These are phyloP conservation scores for Pseudogymnoascus sp. DNA, from an alignment of 2,329 filamentous ascomycete genomes.

Conservation along the genomic window DNA sequence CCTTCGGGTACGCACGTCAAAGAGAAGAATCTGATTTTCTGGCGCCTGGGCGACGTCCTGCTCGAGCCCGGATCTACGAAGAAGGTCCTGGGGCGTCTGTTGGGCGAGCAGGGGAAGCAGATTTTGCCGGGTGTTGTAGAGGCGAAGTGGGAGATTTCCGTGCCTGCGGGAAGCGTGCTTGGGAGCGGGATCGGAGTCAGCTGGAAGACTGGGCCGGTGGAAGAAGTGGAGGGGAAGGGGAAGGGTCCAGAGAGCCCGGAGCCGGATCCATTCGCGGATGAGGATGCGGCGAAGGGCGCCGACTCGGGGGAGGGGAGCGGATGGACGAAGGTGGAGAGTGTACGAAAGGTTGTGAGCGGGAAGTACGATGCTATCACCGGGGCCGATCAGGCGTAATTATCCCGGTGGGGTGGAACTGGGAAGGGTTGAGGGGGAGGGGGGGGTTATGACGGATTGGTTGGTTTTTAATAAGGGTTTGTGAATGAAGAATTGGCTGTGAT, in stretches of 20 bases:
- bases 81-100: constrained; percentile 76
- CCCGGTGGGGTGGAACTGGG: neutral
- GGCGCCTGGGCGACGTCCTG: constrained; percentile 69
- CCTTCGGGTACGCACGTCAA: constrained; percentile 71
- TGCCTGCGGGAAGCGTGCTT: constrained; percentile 24
- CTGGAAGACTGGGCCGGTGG: constrained; percentile 34
- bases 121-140: constrained; percentile 71
- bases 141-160: constrained; percentile 65
- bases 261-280: constrained; percentile 62
- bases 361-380: constrained; percentile 55
- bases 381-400: neutral
- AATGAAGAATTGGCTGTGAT: neutral
- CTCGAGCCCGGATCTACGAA: constrained; percentile 41
- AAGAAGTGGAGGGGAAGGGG: constrained; percentile 33
- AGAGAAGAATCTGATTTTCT: constrained; percentile 70
- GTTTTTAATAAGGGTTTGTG: neutral
- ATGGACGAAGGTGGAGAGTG: constrained; percentile 61
- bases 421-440: neutral
- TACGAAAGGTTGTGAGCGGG: constrained; percentile 63
- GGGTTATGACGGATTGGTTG: neutral
- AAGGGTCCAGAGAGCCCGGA: constrained; percentile 35
- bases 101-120: constrained; percentile 59
- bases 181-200: constrained; percentile 61
- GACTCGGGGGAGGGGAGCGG: constrained; percentile 31
- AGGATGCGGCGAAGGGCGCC: constrained; percentile 32